Evolutionary conservation across 768 basidiomycete genomes (phyloP), one percentile per base, ranked within the genome.

Genomic region (Termitomyces sp.): DNA sequence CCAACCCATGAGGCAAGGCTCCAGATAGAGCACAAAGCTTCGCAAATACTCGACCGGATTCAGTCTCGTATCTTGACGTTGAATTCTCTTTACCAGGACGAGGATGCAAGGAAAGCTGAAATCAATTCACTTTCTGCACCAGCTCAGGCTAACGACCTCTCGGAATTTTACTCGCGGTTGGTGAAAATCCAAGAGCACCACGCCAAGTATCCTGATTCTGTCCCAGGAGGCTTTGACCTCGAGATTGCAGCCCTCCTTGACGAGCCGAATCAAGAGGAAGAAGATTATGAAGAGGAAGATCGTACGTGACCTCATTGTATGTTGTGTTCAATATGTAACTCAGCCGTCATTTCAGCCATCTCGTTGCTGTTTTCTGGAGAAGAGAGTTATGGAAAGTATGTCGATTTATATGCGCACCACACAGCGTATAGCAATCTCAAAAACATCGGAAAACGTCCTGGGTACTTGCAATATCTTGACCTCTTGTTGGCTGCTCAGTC

Each of bases 141-240:
- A 16, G 60, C 74, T 4, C 79, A 82, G 63, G 81, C 81, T 48
- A 82, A 84, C 72, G 84, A 98, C 73, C 80, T 98, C 52, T 86
- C 88, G 48, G 93, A 96, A 72, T 99, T 99, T 77, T 98, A 99
- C 76, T 79, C 87, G 71, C 88, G 97, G 77, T 87, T 98, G 79
- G 87, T 85, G 69, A 94, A 91, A 83, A 86, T 98, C 73, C 92
- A 95, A 76, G 94, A 95, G 70, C 93, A 96, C 82, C 87, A 98
- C 80, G 83, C 81, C 75, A 92, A 92, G 79, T 94, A 98, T 81
- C 94, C 94, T 76, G 90, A 95, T 76, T 78, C 89, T 74, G 81
- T 83, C 67, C 79, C 86, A 79, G 87, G 83, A 67, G 80, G 87
- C 59, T 88, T 96, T 72, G 87, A 92, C 72, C 78, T 85, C 61